Conservation (phyloP, 1,139 yeast species). For the Scheffersomyces insectosa region DNA sequence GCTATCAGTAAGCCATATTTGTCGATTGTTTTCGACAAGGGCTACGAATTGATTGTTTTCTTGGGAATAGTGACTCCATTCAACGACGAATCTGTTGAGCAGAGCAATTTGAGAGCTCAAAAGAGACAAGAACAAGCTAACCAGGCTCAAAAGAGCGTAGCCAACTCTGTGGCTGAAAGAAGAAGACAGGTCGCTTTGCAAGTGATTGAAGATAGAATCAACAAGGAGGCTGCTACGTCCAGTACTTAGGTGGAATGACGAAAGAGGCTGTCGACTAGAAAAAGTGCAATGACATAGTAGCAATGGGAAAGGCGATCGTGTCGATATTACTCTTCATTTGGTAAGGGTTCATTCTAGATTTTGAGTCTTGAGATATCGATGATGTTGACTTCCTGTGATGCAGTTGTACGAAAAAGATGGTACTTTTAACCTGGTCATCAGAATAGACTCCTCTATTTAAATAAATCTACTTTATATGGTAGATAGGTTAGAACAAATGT, state of each 20-base stretch:
- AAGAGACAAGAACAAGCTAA: slow-evolving; percentile 51
- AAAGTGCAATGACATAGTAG: too few species aligned
- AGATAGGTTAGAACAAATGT: slow-evolving; percentile 1
- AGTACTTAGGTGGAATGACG: neutral
- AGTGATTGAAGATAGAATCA: slow-evolving; percentile 74
- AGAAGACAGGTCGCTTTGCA: slow-evolving; percentile 84
- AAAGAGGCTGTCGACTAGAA: too few species aligned
- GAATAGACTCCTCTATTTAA: neutral
- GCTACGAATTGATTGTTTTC: slow-evolving; percentile 56
- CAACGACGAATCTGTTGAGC: slow-evolving; percentile 69
- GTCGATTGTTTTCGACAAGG: slow-evolving; percentile 51
- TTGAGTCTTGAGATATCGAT: too few species aligned
- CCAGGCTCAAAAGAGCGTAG: slow-evolving; percentile 40
- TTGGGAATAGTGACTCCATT: slow-evolving; percentile 64
- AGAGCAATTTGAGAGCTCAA: slow-evolving; percentile 70
- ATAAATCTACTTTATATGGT: neutral
- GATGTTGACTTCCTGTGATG: too few species aligned
- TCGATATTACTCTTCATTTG: too few species aligned
- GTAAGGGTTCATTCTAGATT: too few species aligned
- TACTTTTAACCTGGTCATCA: neutral
- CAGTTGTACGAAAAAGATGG: neutral
- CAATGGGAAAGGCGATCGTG: too few species aligned
- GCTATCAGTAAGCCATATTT: slow-evolving; percentile 52
- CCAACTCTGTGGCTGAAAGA: slow-evolving; percentile 74
- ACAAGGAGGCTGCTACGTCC: slow-evolving; percentile 21